A percentile compares a stretch with the other conserved stretches of the same genome.
Evolutionary conservation across 2,329 filamentous ascomycete species (phyloP).

Genomic region (Mollisiaceae sp.): DNA sequence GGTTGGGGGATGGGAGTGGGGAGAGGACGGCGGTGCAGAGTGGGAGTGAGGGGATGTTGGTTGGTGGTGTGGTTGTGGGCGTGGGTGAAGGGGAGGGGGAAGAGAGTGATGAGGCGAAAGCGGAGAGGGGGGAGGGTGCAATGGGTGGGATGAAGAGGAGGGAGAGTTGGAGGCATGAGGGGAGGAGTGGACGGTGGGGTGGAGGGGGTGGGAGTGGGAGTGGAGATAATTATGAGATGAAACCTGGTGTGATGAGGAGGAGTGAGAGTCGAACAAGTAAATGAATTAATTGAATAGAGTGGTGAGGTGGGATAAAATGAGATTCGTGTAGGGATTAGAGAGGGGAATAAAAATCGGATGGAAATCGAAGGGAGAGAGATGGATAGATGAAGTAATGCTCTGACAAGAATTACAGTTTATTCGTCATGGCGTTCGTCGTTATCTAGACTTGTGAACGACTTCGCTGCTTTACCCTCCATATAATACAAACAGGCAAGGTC

Average conservation of each 20-base stretch:
- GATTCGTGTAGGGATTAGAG: too few relatives aligned
- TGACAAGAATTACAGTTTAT: too few relatives aligned
- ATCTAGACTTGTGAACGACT: too few relatives aligned
- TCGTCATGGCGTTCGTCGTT: too few relatives aligned
- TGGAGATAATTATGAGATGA: slow-evolving; percentile 40
- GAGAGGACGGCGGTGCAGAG: slow-evolving; percentile 28
- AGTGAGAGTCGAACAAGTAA: slow-evolving; percentile 21
- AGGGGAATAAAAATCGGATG: too few relatives aligned
- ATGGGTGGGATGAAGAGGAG: slow-evolving; percentile 29
- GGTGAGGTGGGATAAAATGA: too few relatives aligned
- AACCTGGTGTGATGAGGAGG: slow-evolving; percentile 29
- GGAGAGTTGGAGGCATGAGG: slow-evolving; percentile 32
- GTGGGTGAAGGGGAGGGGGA: slow-evolving; percentile 37
- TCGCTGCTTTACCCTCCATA: too few relatives aligned
- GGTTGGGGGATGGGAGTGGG: slow-evolving; percentile 13
- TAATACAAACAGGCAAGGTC: too few relatives aligned
- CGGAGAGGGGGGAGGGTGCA: slow-evolving; percentile 28
- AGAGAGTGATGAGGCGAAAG: slow-evolving; percentile 31
- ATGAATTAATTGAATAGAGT: neutral
- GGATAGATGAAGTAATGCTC: too few relatives aligned
- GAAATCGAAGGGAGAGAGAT: too few relatives aligned
- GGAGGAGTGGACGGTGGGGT: slow-evolving; percentile 28
- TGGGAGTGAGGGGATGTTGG: slow-evolving; percentile 25
- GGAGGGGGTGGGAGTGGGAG: slow-evolving; percentile 21
- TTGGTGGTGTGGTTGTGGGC: slow-evolving; percentile 23